Evolutionary conservation across 441 rosid species (phyloP).

Genomic region (Arabidopsis lyrata): DNA sequence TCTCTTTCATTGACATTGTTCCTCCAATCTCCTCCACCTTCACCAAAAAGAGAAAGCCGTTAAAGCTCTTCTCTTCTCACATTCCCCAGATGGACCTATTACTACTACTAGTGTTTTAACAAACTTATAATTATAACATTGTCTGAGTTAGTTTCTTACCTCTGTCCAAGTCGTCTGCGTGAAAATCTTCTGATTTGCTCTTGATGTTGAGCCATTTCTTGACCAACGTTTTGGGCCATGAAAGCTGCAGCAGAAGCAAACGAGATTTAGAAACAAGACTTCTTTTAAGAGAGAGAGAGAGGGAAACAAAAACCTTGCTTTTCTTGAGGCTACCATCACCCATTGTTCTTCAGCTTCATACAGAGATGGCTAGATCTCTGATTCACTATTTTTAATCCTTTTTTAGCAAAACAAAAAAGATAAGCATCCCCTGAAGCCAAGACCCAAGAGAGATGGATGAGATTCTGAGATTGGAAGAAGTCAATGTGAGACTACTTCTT

Average conservation of each 20-base stretch:
- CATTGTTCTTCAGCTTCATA: conserved; percentile 78
- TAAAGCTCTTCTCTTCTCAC: conserved; percentile 63
- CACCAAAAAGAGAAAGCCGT: conserved; percentile 45
- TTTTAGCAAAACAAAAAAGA: neutral
- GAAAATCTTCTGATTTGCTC: conserved; percentile 82
- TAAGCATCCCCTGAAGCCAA: conserved; percentile 1
- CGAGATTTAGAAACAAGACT: neutral
- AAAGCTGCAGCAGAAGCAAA: conserved; percentile 53
- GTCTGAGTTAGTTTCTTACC: conserved; percentile 48
- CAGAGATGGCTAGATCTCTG: conserved; percentile 38
- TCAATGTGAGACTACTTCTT: conserved; percentile 57
- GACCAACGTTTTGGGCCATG: conserved; percentile 95
- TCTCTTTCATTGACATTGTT: conserved; percentile 59
- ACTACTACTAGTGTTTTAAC: neutral
- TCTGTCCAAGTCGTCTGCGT: conserved; percentile 72
- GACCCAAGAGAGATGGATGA: conserved; percentile 35
- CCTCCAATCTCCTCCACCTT: conserved; percentile 66
- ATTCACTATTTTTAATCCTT: conserved; percentile 3
- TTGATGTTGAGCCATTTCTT: conserved; percentile 94
- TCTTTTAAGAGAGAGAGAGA: neutral
- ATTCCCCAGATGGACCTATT: conserved; percentile 19
- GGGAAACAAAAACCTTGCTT: conserved; percentile 64
- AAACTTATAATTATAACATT: neutral
- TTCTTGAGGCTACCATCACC: conserved; percentile 79
- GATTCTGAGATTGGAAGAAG: conserved; percentile 52